Base-by-base conservation (phyloP, 768 basidiomycete genomes). In the Cystofilobasidium macerans region DNA sequence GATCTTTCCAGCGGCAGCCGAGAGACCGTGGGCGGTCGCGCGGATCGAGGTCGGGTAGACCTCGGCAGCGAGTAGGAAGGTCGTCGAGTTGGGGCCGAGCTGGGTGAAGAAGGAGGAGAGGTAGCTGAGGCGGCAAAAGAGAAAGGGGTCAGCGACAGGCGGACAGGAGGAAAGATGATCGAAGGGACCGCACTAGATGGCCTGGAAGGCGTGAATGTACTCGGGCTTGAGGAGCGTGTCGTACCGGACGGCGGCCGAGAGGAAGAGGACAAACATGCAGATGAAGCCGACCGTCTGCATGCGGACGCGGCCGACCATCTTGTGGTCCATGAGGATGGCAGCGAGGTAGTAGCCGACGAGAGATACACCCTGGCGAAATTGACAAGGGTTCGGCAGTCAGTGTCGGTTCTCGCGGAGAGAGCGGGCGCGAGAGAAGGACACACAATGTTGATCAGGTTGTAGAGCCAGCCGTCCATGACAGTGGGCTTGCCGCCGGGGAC, bases 1-100 rank as follows among this genome's bases (percentile, higher is more conserved):
- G 62, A 78, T 53, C 71, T 79, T 79, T 33, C 78, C 77, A 4
- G 69, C 56, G 0, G 76, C 76, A 14, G 77, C 77, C 0, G 75
- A 76, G 63, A 77, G 70, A 20, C 77, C 78, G 69, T 79, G 78
- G 20, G 76, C 76, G 42, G 78, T 78, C 8, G 76, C 76, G 58
- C 78, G 75, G 53, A 78, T 73, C 32, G 76, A 76, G 64, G 77
- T 74, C 20, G 78, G 78, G 75, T 71, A 79, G 43, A 76, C 73
- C 69, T 79, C 78, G 48, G 75, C 78, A 26, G 78, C 78, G 59
- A 78, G 74, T 18, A 79, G 68, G 73, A 79, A 79, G 51, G 76
- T 76, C 13, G 74, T 76, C 59, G 73, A 74, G 72, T 73, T 76
- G 51, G 71, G 69, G 22, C 73, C 74, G 68, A 76, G 74, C 68